These are phyloP conservation scores for Monascus purpureus DNA, from an alignment of 495 filamentous ascomycete genomes.

Conservation along the genomic window DNA sequence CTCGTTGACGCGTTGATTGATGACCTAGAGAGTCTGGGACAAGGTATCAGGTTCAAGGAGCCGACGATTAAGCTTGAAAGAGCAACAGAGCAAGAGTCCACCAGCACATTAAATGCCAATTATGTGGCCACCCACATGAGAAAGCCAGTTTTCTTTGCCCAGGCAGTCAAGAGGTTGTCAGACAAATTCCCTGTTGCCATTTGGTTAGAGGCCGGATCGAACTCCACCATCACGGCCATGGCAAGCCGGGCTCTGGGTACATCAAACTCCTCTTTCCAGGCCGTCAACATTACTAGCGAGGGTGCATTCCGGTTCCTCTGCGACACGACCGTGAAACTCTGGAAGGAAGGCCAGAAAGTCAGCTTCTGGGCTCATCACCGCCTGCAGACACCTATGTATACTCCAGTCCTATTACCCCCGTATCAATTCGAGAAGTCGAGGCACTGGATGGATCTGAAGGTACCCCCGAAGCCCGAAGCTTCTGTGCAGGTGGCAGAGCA, in stretches of 20 bases:
- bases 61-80: conserved; percentile 15
- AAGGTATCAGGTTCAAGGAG: conserved; percentile 12
- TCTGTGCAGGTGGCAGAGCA: too few relatives aligned
- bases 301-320: conserved; percentile 2
- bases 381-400: conserved; percentile 2
- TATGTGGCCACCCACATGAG: conserved; percentile 19
- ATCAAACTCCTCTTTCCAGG: conserved; percentile 3
- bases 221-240: conserved; percentile 17
- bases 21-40: conserved; percentile 11
- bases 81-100: conserved; percentile 6
- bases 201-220: conserved; percentile 28
- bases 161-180: conserved; percentile 20
- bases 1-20: conserved; percentile 26
- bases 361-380: conserved; percentile 22
- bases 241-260: conserved; percentile 12
- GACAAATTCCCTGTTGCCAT: conserved; percentile 7
- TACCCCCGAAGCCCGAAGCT: neutral
- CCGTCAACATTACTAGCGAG: conserved; percentile 4
- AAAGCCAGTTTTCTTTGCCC: conserved; percentile 25
- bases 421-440: conserved; percentile 20
- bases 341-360: conserved; percentile 10
- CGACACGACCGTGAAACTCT: conserved; percentile 15
- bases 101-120: conserved; percentile 6
- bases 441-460: conserved; percentile 19
- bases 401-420: conserved; percentile 14